Evolutionary conservation across 331 rosid species (phyloP).

Genomic region (Prunus yedoensis): DNA sequence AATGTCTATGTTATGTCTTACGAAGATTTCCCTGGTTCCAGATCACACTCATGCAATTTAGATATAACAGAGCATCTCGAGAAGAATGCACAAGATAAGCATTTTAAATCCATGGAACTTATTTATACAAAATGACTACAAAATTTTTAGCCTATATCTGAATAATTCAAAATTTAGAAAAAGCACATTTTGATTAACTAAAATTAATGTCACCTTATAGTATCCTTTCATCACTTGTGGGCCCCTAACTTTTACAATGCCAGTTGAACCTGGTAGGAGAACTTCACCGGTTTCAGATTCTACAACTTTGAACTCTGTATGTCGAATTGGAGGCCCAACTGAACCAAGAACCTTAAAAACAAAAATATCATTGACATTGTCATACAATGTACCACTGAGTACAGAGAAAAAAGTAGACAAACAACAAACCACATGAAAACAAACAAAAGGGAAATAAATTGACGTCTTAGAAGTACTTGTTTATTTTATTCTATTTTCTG

Average conservation of each 20-base stretch:
- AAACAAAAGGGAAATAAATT: not conserved
- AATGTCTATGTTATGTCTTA: not conserved
- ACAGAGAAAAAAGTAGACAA: conserved; percentile 22
- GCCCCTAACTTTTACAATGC: conserved; percentile 71
- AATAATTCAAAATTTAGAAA: not conserved
- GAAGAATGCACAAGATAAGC: not conserved
- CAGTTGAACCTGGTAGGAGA: conserved; percentile 81
- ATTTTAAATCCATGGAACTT: not conserved
- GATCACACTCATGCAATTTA: not conserved
- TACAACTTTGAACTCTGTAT: conserved; percentile 71
- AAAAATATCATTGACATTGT: conserved; percentile 39
- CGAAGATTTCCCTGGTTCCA: not conserved
- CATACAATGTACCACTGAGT: conserved; percentile 32
- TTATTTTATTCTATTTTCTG: not conserved
- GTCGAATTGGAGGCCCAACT: conserved; percentile 75
- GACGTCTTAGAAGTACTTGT: not conserved
- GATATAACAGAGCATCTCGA: not conserved
- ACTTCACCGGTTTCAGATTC: conserved; percentile 70
- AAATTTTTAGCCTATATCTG: not conserved
- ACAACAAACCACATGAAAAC: conserved; percentile 2
- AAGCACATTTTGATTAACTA: not conserved
- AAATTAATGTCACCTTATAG: conserved; percentile 63
- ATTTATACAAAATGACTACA: not conserved
- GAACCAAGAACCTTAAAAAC: conserved; percentile 94
- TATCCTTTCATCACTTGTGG: conserved; percentile 93